Percentiles rank a stretch among this genome's conserved stretches.
phyloP scores from a whole-genome alignment of 148 eudicot species.

The Dianthus caryophyllus region DNA sequence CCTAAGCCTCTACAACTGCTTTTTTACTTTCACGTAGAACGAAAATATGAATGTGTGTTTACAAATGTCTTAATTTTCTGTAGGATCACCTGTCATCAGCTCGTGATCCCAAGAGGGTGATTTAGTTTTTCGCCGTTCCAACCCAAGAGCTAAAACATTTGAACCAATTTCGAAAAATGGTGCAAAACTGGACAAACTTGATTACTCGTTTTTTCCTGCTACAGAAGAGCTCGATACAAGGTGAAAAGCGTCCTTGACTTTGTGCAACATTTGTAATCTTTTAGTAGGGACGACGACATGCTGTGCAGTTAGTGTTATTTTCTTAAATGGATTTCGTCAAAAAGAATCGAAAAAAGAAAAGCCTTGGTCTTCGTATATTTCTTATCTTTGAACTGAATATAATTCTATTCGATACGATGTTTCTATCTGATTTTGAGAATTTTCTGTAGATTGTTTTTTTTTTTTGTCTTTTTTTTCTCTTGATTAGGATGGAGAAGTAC shows the following conservation, averaged over 20 bases:
- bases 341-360: not conserved
- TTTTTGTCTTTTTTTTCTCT: not conserved
- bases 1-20: not conserved
- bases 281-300: constrained; percentile 5
- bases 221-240: constrained; percentile 16
- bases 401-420: not conserved
- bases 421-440: constrained; percentile 2
- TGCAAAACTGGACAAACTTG: not conserved
- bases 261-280: constrained; percentile 23
- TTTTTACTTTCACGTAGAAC: not conserved
- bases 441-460: not conserved
- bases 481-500: not conserved
- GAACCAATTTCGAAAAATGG: constrained; percentile 15
- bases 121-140: constrained; percentile 10
- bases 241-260: constrained; percentile 10
- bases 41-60: not conserved
- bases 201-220: not conserved
- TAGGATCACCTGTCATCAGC: constrained; percentile 39
- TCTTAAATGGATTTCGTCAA: not conserved
- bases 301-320: constrained; percentile 24
- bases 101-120: constrained; percentile 35
- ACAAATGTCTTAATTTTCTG: not conserved
- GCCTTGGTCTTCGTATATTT: constrained; percentile 10
- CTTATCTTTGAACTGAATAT: not conserved
- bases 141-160: not conserved